These are phyloP conservation scores for Ochetophila trinervis DNA, from an alignment of 306 rosid species.

Conservation along the genomic window DNA sequence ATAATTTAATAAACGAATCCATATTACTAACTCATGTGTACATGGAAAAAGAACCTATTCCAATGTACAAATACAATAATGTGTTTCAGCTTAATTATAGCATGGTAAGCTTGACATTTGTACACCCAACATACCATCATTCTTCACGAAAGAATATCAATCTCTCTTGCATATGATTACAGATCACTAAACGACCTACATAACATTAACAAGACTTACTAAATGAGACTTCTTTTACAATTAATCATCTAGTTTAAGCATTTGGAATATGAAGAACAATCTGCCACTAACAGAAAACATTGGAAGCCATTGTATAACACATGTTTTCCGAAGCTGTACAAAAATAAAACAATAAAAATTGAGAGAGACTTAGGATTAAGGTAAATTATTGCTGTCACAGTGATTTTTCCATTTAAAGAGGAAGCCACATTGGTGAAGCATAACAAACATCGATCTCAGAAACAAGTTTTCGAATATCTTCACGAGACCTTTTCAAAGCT, in stretches of 20 bases:
- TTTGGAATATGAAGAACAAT: background rate
- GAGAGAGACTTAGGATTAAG: background rate
- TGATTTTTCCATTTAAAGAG: constrained; percentile 31
- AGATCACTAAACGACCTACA: constrained; percentile 25
- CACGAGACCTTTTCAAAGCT: constrained; percentile 46
- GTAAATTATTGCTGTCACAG: constrained; percentile 6
- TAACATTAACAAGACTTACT: background rate
- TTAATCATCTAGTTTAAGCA: background rate
- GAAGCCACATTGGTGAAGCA: constrained; percentile 31
- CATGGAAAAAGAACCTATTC: too few species aligned
- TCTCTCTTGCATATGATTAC: constrained; percentile 1
- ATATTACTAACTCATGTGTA: too few species aligned
- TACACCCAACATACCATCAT: background rate
- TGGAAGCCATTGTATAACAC: background rate
- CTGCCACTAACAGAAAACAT: background rate
- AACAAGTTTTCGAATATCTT: constrained; percentile 56
- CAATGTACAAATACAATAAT: too few species aligned
- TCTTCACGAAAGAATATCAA: background rate
- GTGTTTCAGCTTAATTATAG: too few species aligned
- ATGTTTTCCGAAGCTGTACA: too few species aligned
- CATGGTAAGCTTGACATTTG: background rate
- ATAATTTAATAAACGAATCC: too few species aligned
- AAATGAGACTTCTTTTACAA: background rate
- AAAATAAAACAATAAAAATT: too few species aligned
- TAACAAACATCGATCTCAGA: too few species aligned